A percentile compares a stretch with the other conserved stretches of the same genome.
phyloP scores from a whole-genome alignment of 768 basidiomycete species.

The Kwoniella botswanensis region DNA sequence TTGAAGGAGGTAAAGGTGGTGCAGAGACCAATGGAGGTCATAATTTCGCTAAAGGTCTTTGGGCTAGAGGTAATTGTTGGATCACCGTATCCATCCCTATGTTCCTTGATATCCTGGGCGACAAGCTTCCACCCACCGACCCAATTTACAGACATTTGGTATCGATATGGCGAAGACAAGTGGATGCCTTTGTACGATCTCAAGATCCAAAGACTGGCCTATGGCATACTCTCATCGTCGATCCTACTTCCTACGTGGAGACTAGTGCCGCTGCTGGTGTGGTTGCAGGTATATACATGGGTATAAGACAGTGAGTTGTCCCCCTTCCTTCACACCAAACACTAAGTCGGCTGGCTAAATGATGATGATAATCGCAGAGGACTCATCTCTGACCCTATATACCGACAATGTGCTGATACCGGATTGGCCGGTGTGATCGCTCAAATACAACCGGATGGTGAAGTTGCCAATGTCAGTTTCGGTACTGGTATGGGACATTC shows the following conservation, averaged over 20 bases:
- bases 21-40: constrained; percentile 36
- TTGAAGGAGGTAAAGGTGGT: constrained; percentile 9
- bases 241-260: constrained; percentile 63
- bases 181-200: constrained; percentile 62
- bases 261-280: constrained; percentile 54
- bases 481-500: constrained; percentile 65
- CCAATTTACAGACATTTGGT: constrained; percentile 62
- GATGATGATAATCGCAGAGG: not conserved
- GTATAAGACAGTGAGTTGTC: constrained; percentile 29
- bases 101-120: constrained; percentile 57
- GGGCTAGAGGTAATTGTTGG: constrained; percentile 68
- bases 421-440: constrained; percentile 55
- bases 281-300: constrained; percentile 47
- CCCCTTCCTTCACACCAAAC: not conserved
- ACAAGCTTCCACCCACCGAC: constrained; percentile 60
- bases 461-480: constrained; percentile 63
- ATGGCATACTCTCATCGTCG: constrained; percentile 67
- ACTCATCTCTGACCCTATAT: constrained; percentile 17
- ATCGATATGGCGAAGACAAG: constrained; percentile 61
- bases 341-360: not conserved
- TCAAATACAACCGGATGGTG: constrained; percentile 63
- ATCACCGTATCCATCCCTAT: constrained; percentile 43
- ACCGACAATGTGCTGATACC: constrained; percentile 18
- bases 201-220: constrained; percentile 63
- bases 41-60: constrained; percentile 60